Conservation (phyloP, 2,329 filamentous ascomycete genomes). For the Fusarium sp. region DNA sequence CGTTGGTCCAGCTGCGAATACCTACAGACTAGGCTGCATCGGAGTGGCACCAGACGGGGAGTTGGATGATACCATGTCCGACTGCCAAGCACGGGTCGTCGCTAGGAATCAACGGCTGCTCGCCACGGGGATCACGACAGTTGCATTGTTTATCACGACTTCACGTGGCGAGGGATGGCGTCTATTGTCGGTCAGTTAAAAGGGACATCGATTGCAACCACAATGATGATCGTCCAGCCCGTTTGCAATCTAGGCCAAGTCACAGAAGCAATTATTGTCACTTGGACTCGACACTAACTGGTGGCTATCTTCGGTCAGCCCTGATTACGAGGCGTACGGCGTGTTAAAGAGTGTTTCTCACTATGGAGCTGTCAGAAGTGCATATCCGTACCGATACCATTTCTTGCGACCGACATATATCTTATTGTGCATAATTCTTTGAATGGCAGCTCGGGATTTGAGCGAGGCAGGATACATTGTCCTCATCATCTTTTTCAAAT, state of each 20-base stretch:
- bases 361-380: too few relatives aligned
- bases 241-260: neutral
- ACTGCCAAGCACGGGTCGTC: neutral
- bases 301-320: too few relatives aligned
- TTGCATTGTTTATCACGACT: slow-evolving; percentile 1
- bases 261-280: neutral
- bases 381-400: too few relatives aligned
- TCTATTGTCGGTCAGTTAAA: neutral
- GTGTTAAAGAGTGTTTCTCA: too few relatives aligned
- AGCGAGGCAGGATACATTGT: too few relatives aligned
- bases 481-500: slow-evolving; percentile 6
- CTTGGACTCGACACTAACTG: too few relatives aligned
- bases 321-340: too few relatives aligned
- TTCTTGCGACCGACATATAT: too few relatives aligned
- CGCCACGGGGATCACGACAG: slow-evolving; percentile 12
- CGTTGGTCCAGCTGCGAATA: slow-evolving; percentile 1
- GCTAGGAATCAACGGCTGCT: neutral
- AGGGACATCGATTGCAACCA: neutral
- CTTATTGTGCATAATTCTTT: too few relatives aligned
- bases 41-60: slow-evolving; percentile 4
- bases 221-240: neutral
- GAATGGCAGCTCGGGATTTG: too few relatives aligned
- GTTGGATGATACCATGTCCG: neutral
- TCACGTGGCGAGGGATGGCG: neutral
- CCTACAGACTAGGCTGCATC: neutral